phyloP scores from a whole-genome alignment of 306 rosid genomes.

The Morella rubra region DNA sequence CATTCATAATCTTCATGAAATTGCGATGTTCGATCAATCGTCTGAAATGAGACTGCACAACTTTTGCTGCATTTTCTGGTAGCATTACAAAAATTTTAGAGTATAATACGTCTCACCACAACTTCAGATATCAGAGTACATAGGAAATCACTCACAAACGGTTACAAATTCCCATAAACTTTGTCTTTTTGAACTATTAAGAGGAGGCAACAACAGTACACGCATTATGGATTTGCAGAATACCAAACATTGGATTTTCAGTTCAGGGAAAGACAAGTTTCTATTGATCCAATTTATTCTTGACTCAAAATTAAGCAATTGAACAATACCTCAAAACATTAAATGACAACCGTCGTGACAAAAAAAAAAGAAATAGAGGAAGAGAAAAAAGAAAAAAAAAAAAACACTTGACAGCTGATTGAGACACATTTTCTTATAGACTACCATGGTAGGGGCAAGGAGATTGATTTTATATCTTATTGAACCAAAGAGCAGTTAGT shows the following conservation, averaged over 20 bases:
- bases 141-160: conserved; percentile 19
- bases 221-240: not conserved
- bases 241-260: not conserved
- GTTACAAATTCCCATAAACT: not conserved
- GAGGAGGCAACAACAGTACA: not conserved
- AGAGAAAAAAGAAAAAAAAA: no score
- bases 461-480: not conserved
- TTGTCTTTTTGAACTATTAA: not conserved
- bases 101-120: conserved; percentile 8
- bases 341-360: not conserved
- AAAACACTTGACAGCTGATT: not conserved
- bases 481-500: not conserved
- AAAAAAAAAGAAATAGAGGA: not conserved
- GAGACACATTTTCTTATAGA: not conserved
- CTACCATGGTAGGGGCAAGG: not conserved
- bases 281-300: not conserved
- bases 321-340: not conserved
- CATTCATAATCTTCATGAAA: conserved; percentile 44
- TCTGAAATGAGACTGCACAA: conserved; percentile 57
- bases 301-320: not conserved
- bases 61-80: conserved; percentile 64
- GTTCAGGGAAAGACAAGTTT: not conserved
- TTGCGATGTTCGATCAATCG: conserved; percentile 42
- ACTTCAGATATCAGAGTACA: conserved; percentile 3
- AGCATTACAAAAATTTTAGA: conserved; percentile 23